These are phyloP conservation scores for Beta vulgaris DNA, from an alignment of 148 eudicot species.

Conservation along the genomic window DNA sequence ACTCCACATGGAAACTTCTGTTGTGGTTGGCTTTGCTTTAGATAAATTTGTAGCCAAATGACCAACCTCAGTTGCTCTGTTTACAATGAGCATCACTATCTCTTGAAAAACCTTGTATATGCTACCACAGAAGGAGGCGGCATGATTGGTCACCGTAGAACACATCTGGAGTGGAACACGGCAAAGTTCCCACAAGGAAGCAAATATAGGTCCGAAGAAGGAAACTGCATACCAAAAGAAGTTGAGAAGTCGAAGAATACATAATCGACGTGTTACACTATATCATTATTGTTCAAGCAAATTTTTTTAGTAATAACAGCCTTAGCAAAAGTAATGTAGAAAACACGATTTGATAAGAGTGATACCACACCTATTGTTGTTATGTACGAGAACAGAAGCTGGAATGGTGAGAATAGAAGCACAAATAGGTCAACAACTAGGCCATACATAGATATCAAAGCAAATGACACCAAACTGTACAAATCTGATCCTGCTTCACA, in stretches of 20 bases:
- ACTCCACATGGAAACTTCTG: slow-evolving; percentile 71
- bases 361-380: slow-evolving; percentile 50
- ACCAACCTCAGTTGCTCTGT: slow-evolving; percentile 24
- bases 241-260: not conserved
- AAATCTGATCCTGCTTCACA: slow-evolving; percentile 41
- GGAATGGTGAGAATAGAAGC: slow-evolving; percentile 59
- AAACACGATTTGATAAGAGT: not conserved
- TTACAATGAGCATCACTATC: slow-evolving; percentile 23
- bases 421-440: slow-evolving; percentile 44
- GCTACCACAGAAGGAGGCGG: slow-evolving; percentile 30
- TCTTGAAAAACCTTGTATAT: slow-evolving; percentile 40
- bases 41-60: slow-evolving; percentile 32
- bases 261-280: not conserved
- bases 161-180: slow-evolving; percentile 35
- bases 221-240: slow-evolving; percentile 28
- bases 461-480: slow-evolving; percentile 37
- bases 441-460: slow-evolving; percentile 39
- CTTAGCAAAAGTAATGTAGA: not conserved
- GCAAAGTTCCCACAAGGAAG: slow-evolving; percentile 27
- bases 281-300: too few relatives aligned
- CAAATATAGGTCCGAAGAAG: slow-evolving; percentile 28
- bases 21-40: slow-evolving; percentile 53
- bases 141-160: slow-evolving; percentile 49
- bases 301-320: too few relatives aligned
- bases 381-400: slow-evolving; percentile 51